A percentile compares a stretch with the other conserved stretches of the same genome.
phyloP scores from a whole-genome alignment of 2,329 filamentous ascomycete genomes.

The Xylariaceae sp. region DNA sequence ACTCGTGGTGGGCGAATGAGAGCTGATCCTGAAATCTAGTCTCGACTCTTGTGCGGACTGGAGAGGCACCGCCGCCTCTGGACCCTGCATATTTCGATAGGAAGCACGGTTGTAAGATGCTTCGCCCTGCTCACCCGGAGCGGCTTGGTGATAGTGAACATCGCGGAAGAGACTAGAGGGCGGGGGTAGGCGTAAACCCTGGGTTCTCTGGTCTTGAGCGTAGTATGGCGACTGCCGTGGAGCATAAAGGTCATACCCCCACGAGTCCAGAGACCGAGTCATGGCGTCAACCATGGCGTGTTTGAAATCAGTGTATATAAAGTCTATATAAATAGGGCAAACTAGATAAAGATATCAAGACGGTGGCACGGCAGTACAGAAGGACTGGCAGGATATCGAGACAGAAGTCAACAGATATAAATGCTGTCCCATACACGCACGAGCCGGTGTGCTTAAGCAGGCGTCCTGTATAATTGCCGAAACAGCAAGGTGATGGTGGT shows the following conservation, averaged over 20 bases:
- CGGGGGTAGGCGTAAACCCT: constrained; percentile 25
- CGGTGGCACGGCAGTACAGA: too few relatives aligned
- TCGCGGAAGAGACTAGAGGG: constrained; percentile 25
- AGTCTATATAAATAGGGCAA: too few relatives aligned
- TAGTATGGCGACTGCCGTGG: constrained; percentile 25
- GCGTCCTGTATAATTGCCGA: too few relatives aligned
- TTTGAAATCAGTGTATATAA: too few relatives aligned
- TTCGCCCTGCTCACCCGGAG: constrained; percentile 18
- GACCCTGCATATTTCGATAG: constrained; percentile 20
- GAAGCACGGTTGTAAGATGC: constrained; percentile 16
- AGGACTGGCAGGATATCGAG: too few relatives aligned
- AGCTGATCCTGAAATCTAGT: constrained; percentile 12
- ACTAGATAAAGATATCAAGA: neutral
- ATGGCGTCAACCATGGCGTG: constrained; percentile 31
- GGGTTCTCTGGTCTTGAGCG: constrained; percentile 22
- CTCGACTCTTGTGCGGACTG: constrained; percentile 18
- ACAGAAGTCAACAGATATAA: too few relatives aligned
- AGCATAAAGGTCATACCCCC: constrained; percentile 26
- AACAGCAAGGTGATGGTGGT: too few relatives aligned
- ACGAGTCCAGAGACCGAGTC: constrained; percentile 28
- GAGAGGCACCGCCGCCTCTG: constrained; percentile 16
- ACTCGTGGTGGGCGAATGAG: constrained; percentile 18
- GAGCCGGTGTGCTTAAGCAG: too few relatives aligned
- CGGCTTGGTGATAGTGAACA: constrained; percentile 15
- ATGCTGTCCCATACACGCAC: too few relatives aligned